Evolutionary conservation across 78 protist species (phyloP).

Genomic region (Capsaspora owczarzaki): DNA sequence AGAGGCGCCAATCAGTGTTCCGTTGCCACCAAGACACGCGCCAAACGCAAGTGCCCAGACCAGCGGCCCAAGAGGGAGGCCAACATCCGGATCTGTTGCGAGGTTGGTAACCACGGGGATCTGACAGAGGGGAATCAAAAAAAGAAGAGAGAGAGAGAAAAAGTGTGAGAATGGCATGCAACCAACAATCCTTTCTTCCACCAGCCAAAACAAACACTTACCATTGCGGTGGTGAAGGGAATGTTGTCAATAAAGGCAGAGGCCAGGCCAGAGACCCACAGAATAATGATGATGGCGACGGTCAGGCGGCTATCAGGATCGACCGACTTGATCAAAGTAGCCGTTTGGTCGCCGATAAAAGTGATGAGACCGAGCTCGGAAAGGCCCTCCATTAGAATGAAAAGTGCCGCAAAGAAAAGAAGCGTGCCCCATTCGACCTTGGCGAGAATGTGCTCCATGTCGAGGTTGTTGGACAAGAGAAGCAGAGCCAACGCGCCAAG

Average conservation of each 20-base stretch:
- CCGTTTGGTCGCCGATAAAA: conserved; percentile 26
- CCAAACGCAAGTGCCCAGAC: conserved; percentile 68
- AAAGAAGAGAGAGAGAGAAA: not conserved
- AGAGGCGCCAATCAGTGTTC: conserved; percentile 51
- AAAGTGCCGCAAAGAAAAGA: conserved; percentile 48
- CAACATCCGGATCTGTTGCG: not conserved
- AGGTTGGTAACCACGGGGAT: conserved; percentile 41
- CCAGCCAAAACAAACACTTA: not conserved
- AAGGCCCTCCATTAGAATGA: conserved; percentile 34
- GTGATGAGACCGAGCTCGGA: conserved; percentile 49
- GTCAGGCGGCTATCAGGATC: conserved; percentile 12
- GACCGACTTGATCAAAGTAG: conserved; percentile 1
- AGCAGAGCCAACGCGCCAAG: too few species aligned
- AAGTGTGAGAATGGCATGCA: not conserved
- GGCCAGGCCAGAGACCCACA: conserved; percentile 53
- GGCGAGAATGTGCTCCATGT: not conserved
- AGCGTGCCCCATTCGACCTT: conserved; percentile 64
- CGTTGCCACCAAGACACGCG: conserved; percentile 72
- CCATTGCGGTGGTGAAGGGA: conserved; percentile 45
- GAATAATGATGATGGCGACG: conserved; percentile 42
- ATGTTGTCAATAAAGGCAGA: conserved; percentile 59
- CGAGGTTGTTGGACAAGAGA: too few species aligned
- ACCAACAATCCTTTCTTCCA: not conserved
- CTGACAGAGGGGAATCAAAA: not conserved
- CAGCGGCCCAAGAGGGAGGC: conserved; percentile 47